Evolutionary conservation across 2,329 filamentous ascomycete species (phyloP), one percentile per base, ranked within the genome.

Genomic region (Scopulariopsis brevicaulis): DNA sequence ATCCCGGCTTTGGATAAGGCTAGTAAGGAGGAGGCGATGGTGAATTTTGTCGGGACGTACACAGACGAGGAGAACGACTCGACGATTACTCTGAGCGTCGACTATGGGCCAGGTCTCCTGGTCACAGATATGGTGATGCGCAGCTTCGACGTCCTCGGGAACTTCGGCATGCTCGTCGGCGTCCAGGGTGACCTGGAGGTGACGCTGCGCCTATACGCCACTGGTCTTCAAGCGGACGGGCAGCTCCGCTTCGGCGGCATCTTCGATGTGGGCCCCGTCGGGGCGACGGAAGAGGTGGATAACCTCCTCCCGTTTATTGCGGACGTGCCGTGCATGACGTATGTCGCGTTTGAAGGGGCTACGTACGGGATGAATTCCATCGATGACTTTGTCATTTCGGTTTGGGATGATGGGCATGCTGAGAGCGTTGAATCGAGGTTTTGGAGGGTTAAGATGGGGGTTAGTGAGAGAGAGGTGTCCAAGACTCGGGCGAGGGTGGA

Each of bases 1-100:
- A 58, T 78, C 0, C 73, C 73, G 0, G 74, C 71, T 0, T 59
- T 79, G 8, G 76, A 79, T 46, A 63, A 69, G 24, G 74, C 73
- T 1, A 69, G 73, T 8, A 70, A 71, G 18, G 64, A 67, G 6
- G 68, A 77, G 52, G 69, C 71, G 0, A 55, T 55, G 14, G 37
- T 59, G 35, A 28, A 59, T 3, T 71, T 71, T 58, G 69, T 62
- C 0, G 75, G 76, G 28, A 70, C 65, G 0, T 79, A 75, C 59
- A 57, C 58, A 1, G 71, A 77, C 43, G 61, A 63, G 8, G 60
- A 60, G 1, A 72, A 67, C 20, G 73, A 75, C 64, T 76, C 75
- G 0, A 73, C 65, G 15, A 62, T 78, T 15, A 68, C 68, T 0
- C 65, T 78, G 18, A 59, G 64, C 0, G 58, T 73, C 3, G 73